Evolutionary conservation across 2,329 filamentous ascomycete species (phyloP).

Genomic region (Metarhizium guizhouense): DNA sequence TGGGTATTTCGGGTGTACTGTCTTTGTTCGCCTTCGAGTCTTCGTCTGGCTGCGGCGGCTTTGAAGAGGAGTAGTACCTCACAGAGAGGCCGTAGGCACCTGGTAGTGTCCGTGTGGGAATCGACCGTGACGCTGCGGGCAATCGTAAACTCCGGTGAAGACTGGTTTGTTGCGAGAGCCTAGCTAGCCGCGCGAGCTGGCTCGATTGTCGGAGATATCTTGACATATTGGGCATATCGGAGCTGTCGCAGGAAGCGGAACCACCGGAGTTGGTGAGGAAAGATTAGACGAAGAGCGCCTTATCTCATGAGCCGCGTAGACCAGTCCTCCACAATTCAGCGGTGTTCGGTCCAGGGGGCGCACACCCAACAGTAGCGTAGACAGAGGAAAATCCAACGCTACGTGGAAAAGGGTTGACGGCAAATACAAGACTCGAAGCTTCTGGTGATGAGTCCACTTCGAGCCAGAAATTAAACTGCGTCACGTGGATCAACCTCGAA

Average conservation of each 20-base stretch:
- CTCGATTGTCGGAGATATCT: slow-evolving; percentile 57
- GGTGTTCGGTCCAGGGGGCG: neutral
- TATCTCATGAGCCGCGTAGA: slow-evolving; percentile 24
- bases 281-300: slow-evolving; percentile 13
- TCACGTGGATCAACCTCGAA: slow-evolving; percentile 18
- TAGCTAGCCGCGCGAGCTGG: slow-evolving; percentile 54
- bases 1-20: slow-evolving; percentile 12
- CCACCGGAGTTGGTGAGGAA: slow-evolving; percentile 20
- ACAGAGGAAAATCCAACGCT: slow-evolving; percentile 6
- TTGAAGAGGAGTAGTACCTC: slow-evolving; percentile 28
- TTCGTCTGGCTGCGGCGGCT: slow-evolving; percentile 28
- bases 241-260: slow-evolving; percentile 24
- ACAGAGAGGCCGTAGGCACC: slow-evolving; percentile 25
- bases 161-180: slow-evolving; percentile 43
- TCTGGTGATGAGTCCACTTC: slow-evolving; percentile 17
- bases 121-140: slow-evolving; percentile 20
- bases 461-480: slow-evolving; percentile 20
- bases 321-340: slow-evolving; percentile 10
- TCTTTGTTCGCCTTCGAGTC: slow-evolving; percentile 18
- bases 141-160: slow-evolving; percentile 35
- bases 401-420: neutral
- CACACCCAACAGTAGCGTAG: slow-evolving; percentile 15
- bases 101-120: slow-evolving; percentile 25
- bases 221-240: slow-evolving; percentile 43
- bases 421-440: slow-evolving; percentile 10